phyloP scores from a whole-genome alignment of 1,284 basidiomycete genomes.

The Vanrija sp. region DNA sequence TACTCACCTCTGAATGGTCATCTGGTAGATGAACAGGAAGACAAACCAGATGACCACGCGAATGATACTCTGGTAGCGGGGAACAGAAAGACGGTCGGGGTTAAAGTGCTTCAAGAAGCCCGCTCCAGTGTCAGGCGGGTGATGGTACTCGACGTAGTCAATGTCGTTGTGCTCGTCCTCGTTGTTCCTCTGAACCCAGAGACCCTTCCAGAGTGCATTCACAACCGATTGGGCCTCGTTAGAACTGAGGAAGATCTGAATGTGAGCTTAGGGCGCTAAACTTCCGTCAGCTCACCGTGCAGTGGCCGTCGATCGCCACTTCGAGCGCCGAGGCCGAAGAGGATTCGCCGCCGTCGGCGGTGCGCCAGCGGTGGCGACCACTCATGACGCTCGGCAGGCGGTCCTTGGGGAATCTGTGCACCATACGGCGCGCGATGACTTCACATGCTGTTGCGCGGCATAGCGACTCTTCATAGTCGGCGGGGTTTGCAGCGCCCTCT shows the following conservation, averaged over 20 bases:
- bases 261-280: neutral
- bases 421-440: conserved; percentile 74
- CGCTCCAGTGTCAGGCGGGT: conserved; percentile 43
- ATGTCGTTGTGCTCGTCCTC: conserved; percentile 49
- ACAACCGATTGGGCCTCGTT: conserved; percentile 72
- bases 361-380: conserved; percentile 66
- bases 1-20: conserved; percentile 60
- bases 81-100: conserved; percentile 77
- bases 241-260: conserved; percentile 76
- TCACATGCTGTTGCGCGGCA: conserved; percentile 83
- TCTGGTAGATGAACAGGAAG: conserved; percentile 79
- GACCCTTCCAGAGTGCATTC: conserved; percentile 68
- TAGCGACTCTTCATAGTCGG: conserved; percentile 80
- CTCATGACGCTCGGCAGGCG: conserved; percentile 64
- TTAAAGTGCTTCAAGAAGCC: conserved; percentile 67
- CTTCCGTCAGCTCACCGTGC: conserved; percentile 32
- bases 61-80: conserved; percentile 57
- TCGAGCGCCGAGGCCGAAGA: conserved; percentile 73
- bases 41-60: conserved; percentile 70
- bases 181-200: conserved; percentile 71
- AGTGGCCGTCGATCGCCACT: conserved; percentile 71
- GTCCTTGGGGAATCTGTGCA: conserved; percentile 64
- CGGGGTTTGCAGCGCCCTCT: conserved; percentile 49
- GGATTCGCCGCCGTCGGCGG: conserved; percentile 71
- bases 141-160: conserved; percentile 49